Base-by-base conservation (phyloP, 495 filamentous ascomycete species). In the Hyaloscypha hepaticicola region DNA sequence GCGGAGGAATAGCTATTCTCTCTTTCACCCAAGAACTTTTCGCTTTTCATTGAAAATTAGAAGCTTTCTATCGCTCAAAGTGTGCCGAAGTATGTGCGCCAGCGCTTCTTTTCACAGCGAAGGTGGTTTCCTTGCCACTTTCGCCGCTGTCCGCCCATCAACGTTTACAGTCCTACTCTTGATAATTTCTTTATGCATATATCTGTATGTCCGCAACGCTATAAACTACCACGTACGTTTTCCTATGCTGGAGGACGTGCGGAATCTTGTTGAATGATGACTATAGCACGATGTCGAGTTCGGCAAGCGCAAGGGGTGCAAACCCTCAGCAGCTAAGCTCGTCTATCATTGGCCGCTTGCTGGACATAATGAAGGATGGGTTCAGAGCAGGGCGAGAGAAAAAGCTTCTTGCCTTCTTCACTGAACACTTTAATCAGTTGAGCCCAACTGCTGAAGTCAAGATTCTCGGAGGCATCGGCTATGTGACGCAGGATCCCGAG, bases 401-500 rank as follows among this genome's bases (percentile, higher is more conserved):
- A 12, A 34, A 34, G 31, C 58, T 60, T 48, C 38, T 60, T 31
- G 59, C 59, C 2, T 53, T 59, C 31, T 53, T 64, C 25, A 29
- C 65, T 34, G 58, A 63, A 22, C 41, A 72, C 57, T 53, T 66
- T 33, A 56, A 71, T 55, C 26, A 57, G 12, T 50, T 38, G 48
- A 29, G 60, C 45, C 12, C 58, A 8, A 60, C 61, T 34, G 38
- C 49, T 64, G 60, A 63, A 67, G 49, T 60, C 48, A 31, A 58
- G 33, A 64, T 75, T 11, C 55, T 74, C 7, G 52, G 69, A 55
- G 66, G 62, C 19, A 70, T 63, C 7, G 71, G 67, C 8, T 74
- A 60, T 52, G 72, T 80, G 22, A 92, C 90, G 1, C 77, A 75
- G 52, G 90, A 94, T 31, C 87, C 86, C 0, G 84, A 90, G 62